phyloP scores from a whole-genome alignment of 495 filamentous ascomycete species.

The Penicillium samsonianum region DNA sequence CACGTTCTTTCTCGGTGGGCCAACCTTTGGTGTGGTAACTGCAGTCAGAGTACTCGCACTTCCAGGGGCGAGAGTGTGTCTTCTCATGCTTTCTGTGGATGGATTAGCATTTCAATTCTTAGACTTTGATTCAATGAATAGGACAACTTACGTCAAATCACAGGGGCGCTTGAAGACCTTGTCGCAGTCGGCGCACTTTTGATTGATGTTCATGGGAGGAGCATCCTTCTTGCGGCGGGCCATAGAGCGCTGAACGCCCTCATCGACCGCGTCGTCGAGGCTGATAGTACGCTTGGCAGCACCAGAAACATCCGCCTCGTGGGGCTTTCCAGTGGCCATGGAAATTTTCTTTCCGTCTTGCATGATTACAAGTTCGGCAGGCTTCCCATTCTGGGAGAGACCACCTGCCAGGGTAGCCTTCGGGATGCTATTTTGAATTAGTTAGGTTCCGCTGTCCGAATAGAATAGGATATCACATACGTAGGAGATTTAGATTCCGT shows the following conservation, averaged over 20 bases:
- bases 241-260: slow-evolving; percentile 83
- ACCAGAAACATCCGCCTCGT: slow-evolving; percentile 42
- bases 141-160: slow-evolving; percentile 65
- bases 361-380: slow-evolving; percentile 74
- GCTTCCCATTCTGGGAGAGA: slow-evolving; percentile 71
- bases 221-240: slow-evolving; percentile 82
- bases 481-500: not conserved
- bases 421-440: slow-evolving; percentile 39
- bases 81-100: slow-evolving; percentile 80
- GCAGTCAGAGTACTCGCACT: slow-evolving; percentile 77
- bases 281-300: slow-evolving; percentile 63
- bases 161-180: slow-evolving; percentile 92
- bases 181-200: slow-evolving; percentile 76
- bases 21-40: slow-evolving; percentile 86
- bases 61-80: slow-evolving; percentile 94
- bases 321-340: slow-evolving; percentile 62
- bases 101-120: slow-evolving; percentile 24
- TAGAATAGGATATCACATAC: slow-evolving; percentile 4
- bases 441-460: slow-evolving; percentile 36
- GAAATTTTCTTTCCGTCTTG: slow-evolving; percentile 78
- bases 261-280: slow-evolving; percentile 56
- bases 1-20: slow-evolving; percentile 96
- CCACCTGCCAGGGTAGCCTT: slow-evolving; percentile 69
- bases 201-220: slow-evolving; percentile 68
- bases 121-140: not conserved